Evolutionary conservation across 768 basidiomycete species (phyloP).

Genomic region (Phlebiopsis gigantea): DNA sequence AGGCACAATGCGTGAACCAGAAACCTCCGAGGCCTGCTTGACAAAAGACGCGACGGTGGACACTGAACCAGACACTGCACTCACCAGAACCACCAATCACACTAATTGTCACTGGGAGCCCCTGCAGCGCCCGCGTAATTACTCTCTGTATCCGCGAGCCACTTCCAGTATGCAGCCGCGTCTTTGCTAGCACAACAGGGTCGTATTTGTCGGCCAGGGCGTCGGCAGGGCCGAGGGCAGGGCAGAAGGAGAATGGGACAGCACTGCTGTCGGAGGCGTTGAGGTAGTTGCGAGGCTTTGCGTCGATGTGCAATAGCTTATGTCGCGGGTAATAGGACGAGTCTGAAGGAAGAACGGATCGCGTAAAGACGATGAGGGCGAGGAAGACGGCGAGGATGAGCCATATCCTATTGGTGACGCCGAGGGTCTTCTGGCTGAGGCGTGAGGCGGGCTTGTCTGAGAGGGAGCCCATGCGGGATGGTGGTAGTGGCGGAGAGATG

Average conservation of each 20-base stretch:
- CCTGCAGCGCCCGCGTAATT: conserved; percentile 76
- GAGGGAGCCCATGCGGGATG: conserved; percentile 39
- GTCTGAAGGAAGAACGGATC: conserved; percentile 43
- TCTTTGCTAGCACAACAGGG: conserved; percentile 64
- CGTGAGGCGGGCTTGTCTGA: conserved; percentile 47
- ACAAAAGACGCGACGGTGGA: background rate
- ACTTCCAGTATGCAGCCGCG: conserved; percentile 71
- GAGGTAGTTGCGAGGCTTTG: conserved; percentile 79
- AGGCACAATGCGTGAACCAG: too few relatives aligned
- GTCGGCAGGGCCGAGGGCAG: conserved; percentile 80
- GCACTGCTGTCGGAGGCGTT: conserved; percentile 49
- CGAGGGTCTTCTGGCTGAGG: conserved; percentile 51
- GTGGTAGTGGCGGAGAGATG: conserved; percentile 43
- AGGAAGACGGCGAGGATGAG: conserved; percentile 49
- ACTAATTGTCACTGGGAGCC: conserved; percentile 85
- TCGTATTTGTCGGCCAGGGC: conserved; percentile 77
- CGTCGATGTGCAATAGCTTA: conserved; percentile 30
- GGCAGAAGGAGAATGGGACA: conserved; percentile 89
- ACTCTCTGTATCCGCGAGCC: conserved; percentile 79
- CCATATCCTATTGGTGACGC: conserved; percentile 69
- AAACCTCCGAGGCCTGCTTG: too few relatives aligned
- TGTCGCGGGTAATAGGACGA: conserved; percentile 22
- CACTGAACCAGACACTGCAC: too few relatives aligned
- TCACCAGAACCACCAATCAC: conserved; percentile 85
- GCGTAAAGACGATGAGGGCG: conserved; percentile 50